Conservation (phyloP, 108 stramenopile species). For the Pseudonitzschia delicatissima region DNA sequence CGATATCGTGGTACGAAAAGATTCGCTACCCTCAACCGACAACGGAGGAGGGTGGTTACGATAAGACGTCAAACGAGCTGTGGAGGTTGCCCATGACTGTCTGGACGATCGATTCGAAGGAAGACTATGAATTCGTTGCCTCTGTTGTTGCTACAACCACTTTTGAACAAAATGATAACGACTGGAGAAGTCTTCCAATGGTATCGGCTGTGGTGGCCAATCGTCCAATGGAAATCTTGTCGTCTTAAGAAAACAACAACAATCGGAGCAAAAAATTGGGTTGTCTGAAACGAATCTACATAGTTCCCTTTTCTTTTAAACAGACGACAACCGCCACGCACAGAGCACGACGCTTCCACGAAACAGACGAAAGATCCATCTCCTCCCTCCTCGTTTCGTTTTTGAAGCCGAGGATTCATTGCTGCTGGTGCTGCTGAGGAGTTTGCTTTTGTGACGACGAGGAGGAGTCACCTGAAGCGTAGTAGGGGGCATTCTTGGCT, state of each 20-base stretch:
- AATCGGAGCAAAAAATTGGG: not conserved
- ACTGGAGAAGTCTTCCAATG: not conserved
- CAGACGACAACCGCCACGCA: too few species aligned
- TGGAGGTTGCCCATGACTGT: slow-evolving; percentile 13
- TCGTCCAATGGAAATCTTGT: not conserved
- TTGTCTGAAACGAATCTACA: too few species aligned
- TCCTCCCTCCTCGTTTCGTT: too few species aligned
- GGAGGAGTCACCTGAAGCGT: too few species aligned
- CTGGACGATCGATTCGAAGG: slow-evolving; percentile 8
- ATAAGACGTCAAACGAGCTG: not conserved
- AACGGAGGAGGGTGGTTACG: not conserved
- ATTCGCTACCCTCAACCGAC: not conserved
- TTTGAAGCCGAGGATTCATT: too few species aligned
- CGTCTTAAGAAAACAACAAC: not conserved
- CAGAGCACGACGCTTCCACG: too few species aligned
- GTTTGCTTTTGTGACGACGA: too few species aligned
- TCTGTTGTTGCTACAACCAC: not conserved
- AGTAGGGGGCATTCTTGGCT: too few species aligned
- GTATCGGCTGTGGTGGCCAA: slow-evolving; percentile 1
- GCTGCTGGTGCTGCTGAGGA: too few species aligned
- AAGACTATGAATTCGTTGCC: slow-evolving; percentile 7
- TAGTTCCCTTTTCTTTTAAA: too few species aligned
- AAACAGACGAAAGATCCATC: too few species aligned
- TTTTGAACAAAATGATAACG: not conserved
- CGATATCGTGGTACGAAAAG: not conserved